Percentiles rank a stretch among this genome's conserved stretches.
Conservation (phyloP, 257 asterid species). For the Solanum commersonii region DNA sequence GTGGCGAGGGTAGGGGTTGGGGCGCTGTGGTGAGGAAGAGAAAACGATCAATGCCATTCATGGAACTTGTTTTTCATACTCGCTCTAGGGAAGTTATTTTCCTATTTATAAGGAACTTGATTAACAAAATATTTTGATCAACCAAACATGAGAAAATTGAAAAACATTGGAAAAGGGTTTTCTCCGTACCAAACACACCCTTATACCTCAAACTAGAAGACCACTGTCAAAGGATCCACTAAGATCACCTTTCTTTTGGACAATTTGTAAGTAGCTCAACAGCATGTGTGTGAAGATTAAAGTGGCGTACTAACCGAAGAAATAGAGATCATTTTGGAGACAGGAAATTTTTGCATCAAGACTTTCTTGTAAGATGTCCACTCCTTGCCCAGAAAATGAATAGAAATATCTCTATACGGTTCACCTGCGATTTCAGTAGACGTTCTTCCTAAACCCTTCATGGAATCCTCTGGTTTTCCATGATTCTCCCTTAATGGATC, state of each 20-base stretch:
- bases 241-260: background rate
- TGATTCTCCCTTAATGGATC: constrained; percentile 56
- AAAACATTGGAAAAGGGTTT: background rate
- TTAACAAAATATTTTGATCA: background rate
- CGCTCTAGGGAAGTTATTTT: background rate
- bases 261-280: background rate
- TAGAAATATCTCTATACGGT: constrained; percentile 5
- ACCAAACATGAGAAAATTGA: background rate
- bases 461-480: constrained; percentile 18
- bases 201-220: background rate
- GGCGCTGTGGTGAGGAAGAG: background rate
- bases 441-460: constrained; percentile 18
- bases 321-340: constrained; percentile 36
- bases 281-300: background rate
- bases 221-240: background rate
- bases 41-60: background rate
- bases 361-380: constrained; percentile 59
- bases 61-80: background rate
- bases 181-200: background rate
- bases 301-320: constrained; percentile 31
- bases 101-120: background rate
- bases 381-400: constrained; percentile 34
- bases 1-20: background rate
- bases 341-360: constrained; percentile 64
- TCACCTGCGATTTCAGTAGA: constrained; percentile 8